A percentile compares a stretch with the other conserved stretches of the same genome.
Conservation (phyloP, 305 asterid species). For the Solanum aculeatissimum region DNA sequence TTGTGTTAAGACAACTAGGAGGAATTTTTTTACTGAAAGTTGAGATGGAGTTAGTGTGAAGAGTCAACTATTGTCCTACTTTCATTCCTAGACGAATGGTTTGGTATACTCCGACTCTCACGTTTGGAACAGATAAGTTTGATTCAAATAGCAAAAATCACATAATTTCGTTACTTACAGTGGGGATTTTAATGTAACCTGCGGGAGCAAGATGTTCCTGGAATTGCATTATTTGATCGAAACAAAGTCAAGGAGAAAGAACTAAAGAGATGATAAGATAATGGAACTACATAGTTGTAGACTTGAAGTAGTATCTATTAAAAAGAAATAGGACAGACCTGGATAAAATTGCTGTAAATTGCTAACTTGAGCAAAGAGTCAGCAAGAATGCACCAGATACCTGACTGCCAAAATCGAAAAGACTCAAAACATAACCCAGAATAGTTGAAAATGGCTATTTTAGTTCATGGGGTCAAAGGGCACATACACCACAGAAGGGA, state of each 20-base stretch:
- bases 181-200: constrained; percentile 72
- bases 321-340: constrained; percentile 35
- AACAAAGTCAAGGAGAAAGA: background rate
- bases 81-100: too few species aligned
- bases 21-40: too few species aligned
- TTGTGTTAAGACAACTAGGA: background rate
- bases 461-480: background rate
- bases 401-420: constrained; percentile 48
- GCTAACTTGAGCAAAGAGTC: constrained; percentile 49
- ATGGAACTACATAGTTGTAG: background rate
- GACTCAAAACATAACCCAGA: background rate
- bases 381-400: constrained; percentile 45
- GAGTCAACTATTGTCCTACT: background rate
- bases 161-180: constrained; percentile 38
- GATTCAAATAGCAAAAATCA: background rate
- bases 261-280: background rate
- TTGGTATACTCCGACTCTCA: too few species aligned
- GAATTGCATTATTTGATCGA: constrained; percentile 17
- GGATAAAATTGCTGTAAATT: constrained; percentile 56
- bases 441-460: background rate
- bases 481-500: constrained; percentile 78
- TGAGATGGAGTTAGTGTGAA: too few species aligned
- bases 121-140: background rate
- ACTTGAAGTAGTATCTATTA: background rate
- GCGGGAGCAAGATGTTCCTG: constrained; percentile 90